Conservation (phyloP, 108 stramenopile species). For the Cyclotella distinguenda region DNA sequence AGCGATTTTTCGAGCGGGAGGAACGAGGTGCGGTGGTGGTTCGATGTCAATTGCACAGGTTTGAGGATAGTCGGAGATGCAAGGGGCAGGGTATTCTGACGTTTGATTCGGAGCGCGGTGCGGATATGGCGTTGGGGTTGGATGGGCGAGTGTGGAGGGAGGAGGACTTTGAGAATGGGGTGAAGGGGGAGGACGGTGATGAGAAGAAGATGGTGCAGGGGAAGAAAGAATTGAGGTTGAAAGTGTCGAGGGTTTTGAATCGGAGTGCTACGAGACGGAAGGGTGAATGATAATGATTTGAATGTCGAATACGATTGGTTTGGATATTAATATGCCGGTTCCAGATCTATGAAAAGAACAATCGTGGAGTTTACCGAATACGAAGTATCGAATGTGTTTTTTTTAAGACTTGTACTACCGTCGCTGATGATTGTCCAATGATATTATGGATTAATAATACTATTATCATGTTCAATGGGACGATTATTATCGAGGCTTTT, state of each 20-base stretch:
- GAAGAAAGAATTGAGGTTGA: conserved; percentile 60
- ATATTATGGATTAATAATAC: too few relatives aligned
- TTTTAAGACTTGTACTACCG: too few relatives aligned
- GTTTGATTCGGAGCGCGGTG: conserved; percentile 69
- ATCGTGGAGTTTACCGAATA: too few relatives aligned
- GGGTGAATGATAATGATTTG: too few relatives aligned
- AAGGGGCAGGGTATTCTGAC: conserved; percentile 79
- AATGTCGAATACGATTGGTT: too few relatives aligned
- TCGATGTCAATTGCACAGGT: conserved; percentile 69
- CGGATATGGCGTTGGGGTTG: conserved; percentile 61
- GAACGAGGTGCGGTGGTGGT: conserved; percentile 46
- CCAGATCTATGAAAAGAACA: too few relatives aligned
- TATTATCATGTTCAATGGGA: too few relatives aligned
- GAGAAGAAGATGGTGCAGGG: conserved; percentile 36
- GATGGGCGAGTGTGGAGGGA: conserved; percentile 53
- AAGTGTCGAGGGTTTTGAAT: conserved; percentile 70
- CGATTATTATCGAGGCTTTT: too few relatives aligned
- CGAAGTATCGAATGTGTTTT: too few relatives aligned
- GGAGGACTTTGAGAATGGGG: conserved; percentile 15
- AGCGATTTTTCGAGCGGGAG: conserved; percentile 51
- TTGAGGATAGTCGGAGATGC: conserved; percentile 81
- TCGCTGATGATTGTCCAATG: too few relatives aligned
- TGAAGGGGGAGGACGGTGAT: conserved; percentile 28
- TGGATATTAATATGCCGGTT: too few relatives aligned
- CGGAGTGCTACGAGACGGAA: conserved; percentile 50